These are phyloP conservation scores for Petunia secreta DNA, from an alignment of 257 asterid genomes.

Conservation along the genomic window DNA sequence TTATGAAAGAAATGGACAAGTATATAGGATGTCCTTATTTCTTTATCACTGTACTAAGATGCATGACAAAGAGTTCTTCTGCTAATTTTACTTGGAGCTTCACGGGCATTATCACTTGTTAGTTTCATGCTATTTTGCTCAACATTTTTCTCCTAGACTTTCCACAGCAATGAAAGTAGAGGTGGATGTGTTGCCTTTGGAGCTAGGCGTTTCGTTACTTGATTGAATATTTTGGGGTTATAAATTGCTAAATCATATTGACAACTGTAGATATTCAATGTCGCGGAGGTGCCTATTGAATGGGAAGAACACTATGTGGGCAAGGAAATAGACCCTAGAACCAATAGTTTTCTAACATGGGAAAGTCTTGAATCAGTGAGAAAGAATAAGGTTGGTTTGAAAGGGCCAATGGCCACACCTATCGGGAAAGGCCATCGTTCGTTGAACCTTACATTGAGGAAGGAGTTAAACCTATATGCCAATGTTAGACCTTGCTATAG, in stretches of 20 bases:
- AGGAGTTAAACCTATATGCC: constrained; percentile 91
- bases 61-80: not conserved
- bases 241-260: constrained; percentile 24
- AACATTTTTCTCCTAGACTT: not conserved
- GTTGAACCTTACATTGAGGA: constrained; percentile 91
- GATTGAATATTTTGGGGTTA: not conserved
- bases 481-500: constrained; percentile 98
- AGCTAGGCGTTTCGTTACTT: constrained; percentile 15
- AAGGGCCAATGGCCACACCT: constrained; percentile 99
- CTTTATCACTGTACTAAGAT: not conserved
- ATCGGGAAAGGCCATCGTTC: constrained; percentile 98
- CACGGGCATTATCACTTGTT: not conserved
- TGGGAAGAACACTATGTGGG: constrained; percentile 98
- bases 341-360: constrained; percentile 96
- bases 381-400: constrained; percentile 79
- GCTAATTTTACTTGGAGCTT: not conserved
- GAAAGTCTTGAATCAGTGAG: constrained; percentile 96
- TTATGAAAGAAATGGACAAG: not conserved
- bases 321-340: constrained; percentile 83
- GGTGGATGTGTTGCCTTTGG: not conserved
- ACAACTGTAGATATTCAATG: constrained; percentile 60
- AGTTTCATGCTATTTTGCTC: not conserved
- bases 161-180: constrained; percentile 11
- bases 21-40: not conserved
- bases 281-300: constrained; percentile 89